Evolutionary conservation across 2,329 filamentous ascomycete species (phyloP).

Genomic region (Parastagonospora avenae): DNA sequence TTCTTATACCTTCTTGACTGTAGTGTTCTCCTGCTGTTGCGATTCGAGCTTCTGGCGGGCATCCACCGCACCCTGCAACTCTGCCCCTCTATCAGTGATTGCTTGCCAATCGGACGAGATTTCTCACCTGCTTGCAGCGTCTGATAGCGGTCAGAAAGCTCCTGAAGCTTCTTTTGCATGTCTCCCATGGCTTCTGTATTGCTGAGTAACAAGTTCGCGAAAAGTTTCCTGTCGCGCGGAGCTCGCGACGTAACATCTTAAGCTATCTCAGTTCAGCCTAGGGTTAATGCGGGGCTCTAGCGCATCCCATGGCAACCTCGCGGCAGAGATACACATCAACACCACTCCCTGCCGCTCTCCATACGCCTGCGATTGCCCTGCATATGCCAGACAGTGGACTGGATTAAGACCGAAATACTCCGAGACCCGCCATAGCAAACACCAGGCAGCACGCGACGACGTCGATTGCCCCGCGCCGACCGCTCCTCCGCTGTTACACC

Average conservation of each 20-base stretch:
- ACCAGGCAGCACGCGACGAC: not conserved
- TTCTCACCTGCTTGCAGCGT: slow-evolving; percentile 78
- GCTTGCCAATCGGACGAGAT: not conserved
- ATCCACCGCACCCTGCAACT: slow-evolving; percentile 76
- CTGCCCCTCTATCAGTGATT: slow-evolving; percentile 54
- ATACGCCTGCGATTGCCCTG: not conserved
- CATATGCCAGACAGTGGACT: no score
- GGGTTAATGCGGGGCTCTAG: slow-evolving; percentile 25
- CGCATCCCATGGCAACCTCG: slow-evolving; percentile 18
- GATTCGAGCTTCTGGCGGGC: slow-evolving; percentile 91
- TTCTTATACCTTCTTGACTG: slow-evolving; percentile 74
- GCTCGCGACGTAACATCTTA: slow-evolving; percentile 29
- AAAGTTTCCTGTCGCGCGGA: slow-evolving; percentile 20
- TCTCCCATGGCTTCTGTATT: slow-evolving; percentile 52
- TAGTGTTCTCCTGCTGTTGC: slow-evolving; percentile 89
- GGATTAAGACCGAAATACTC: no score
- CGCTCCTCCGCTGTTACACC: slow-evolving; percentile 14
- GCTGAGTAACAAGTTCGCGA: slow-evolving; percentile 29
- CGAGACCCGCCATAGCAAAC: not conserved
- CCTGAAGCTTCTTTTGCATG: slow-evolving; percentile 77
- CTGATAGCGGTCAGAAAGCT: slow-evolving; percentile 84
- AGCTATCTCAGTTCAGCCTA: slow-evolving; percentile 29
- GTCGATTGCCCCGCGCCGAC: slow-evolving; percentile 16
- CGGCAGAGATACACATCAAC: slow-evolving; percentile 3
- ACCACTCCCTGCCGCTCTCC: not conserved